These are phyloP conservation scores for Penicillium sp. DNA, from an alignment of 2,329 filamentous ascomycete genomes.

Conservation along the genomic window DNA sequence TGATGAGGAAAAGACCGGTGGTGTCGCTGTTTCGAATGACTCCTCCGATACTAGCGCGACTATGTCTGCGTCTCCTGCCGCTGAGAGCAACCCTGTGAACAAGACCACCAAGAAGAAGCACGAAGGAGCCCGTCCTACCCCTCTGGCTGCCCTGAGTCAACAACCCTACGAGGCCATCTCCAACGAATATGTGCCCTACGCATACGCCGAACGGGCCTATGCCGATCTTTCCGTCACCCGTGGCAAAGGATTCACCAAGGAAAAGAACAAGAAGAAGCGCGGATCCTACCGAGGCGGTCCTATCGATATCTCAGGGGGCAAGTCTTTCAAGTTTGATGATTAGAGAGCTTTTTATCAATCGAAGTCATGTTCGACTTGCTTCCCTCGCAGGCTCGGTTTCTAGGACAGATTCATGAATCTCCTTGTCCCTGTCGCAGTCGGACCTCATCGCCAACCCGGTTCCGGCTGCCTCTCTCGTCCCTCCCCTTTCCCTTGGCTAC, in stretches of 20 bases:
- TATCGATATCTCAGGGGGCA: constrained; percentile 76
- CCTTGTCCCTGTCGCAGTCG: background rate
- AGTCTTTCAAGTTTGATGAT: constrained; percentile 92
- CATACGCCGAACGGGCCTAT: constrained; percentile 83
- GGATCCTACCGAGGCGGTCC: constrained; percentile 84
- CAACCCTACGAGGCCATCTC: constrained; percentile 63
- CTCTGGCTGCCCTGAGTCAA: constrained; percentile 73
- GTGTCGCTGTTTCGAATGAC: constrained; percentile 15
- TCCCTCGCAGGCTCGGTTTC: background rate
- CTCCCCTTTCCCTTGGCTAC: background rate
- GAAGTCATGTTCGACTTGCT: background rate
- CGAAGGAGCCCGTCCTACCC: constrained; percentile 53
- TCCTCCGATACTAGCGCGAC: constrained; percentile 29
- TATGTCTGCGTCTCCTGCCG: constrained; percentile 24
- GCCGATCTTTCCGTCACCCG: constrained; percentile 83
- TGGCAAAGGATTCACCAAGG: constrained; percentile 97
- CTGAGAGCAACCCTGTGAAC: constrained; percentile 18
- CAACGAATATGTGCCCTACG: constrained; percentile 76
- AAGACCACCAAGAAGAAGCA: constrained; percentile 36
- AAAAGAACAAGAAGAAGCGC: constrained; percentile 98
- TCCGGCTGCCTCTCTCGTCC: too few species aligned
- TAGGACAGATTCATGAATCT: background rate
- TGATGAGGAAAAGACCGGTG: constrained; percentile 22
- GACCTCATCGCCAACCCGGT: too few species aligned
- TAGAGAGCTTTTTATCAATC: constrained; percentile 39